A percentile compares a stretch with the other conserved stretches of the same genome.
Evolutionary conservation across 495 filamentous ascomycete genomes (phyloP).

Genomic region (Neurospora tetraspora): DNA sequence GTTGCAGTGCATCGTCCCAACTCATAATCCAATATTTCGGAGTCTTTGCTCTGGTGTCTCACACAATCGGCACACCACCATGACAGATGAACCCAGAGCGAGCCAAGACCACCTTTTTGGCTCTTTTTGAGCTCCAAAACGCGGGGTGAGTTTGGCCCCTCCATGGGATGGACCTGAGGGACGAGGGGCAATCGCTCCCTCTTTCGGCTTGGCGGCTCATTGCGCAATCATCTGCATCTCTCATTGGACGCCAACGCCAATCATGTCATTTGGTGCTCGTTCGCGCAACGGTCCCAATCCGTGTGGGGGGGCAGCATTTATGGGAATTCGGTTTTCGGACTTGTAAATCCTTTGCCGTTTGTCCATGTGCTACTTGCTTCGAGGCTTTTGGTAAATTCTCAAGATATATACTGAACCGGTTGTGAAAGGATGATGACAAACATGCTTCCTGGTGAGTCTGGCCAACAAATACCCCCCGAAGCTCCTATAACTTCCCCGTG

Average conservation of each 20-base stretch:
- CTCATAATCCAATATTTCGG: neutral
- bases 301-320: neutral
- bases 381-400: neutral
- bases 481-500: neutral
- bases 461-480: neutral
- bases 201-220: constrained; percentile 22
- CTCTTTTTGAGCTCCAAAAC: constrained; percentile 1
- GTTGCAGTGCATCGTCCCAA: neutral
- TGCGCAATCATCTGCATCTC: constrained; percentile 20
- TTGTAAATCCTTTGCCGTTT: neutral
- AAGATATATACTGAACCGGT: too few species aligned
- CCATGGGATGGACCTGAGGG: constrained; percentile 5
- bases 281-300: constrained; percentile 14
- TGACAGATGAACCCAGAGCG: neutral
- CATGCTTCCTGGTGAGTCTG: neutral
- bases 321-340: too few species aligned
- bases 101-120: neutral
- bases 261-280: constrained; percentile 24
- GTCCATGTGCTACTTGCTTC: neutral
- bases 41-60: neutral
- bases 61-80: neutral
- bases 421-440: neutral
- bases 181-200: constrained; percentile 26
- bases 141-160: constrained; percentile 21
- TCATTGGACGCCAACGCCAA: constrained; percentile 17